phyloP scores from a whole-genome alignment of 2,329 filamentous ascomycete species.

The Hirsutella rhossiliensis region DNA sequence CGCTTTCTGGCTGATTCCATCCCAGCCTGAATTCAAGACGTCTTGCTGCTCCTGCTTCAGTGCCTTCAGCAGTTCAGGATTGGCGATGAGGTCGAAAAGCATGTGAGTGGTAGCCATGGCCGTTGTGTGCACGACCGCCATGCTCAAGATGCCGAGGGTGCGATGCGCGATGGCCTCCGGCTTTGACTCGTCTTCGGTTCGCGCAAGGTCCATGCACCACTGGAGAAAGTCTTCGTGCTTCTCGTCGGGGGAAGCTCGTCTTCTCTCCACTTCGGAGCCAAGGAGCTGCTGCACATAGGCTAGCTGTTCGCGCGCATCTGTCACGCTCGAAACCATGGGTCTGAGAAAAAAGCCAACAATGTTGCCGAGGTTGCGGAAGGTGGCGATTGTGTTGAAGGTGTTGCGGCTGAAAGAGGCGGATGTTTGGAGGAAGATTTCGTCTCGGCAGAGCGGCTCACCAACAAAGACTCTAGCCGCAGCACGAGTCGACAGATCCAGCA shows the following conservation, averaged over 20 bases:
- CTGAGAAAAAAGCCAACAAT: not conserved
- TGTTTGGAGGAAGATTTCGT: constrained; percentile 6
- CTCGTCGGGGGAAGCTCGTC: constrained; percentile 2
- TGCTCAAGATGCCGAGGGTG: constrained; percentile 7
- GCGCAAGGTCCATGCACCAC: constrained; percentile 7
- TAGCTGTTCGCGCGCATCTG: constrained; percentile 3
- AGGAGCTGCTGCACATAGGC: constrained; percentile 6
- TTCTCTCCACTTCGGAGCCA: constrained; percentile 3
- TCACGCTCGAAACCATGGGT: constrained; percentile 2
- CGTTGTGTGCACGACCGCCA: constrained; percentile 9
- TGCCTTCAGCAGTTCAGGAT: constrained; percentile 1
- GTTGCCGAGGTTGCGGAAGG: constrained; percentile 4
- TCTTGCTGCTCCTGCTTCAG: constrained; percentile 4
- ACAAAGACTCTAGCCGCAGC: constrained; percentile 7
- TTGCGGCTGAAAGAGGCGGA: constrained; percentile 7
- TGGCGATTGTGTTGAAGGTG: constrained; percentile 5
- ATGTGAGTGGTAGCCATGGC: constrained; percentile 8
- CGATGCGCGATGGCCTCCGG: constrained; percentile 4
- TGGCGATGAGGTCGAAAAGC: constrained; percentile 6
- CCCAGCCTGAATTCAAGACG: constrained; percentile 3
- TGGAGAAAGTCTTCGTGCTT: constrained; percentile 7
- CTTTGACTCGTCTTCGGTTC: constrained; percentile 4
- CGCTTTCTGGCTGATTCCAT: constrained; percentile 5
- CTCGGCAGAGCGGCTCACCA: constrained; percentile 5
- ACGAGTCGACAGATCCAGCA: constrained; percentile 6